Evolutionary conservation across 306 rosid genomes (phyloP).

Genomic region (Glycine latifolia): DNA sequence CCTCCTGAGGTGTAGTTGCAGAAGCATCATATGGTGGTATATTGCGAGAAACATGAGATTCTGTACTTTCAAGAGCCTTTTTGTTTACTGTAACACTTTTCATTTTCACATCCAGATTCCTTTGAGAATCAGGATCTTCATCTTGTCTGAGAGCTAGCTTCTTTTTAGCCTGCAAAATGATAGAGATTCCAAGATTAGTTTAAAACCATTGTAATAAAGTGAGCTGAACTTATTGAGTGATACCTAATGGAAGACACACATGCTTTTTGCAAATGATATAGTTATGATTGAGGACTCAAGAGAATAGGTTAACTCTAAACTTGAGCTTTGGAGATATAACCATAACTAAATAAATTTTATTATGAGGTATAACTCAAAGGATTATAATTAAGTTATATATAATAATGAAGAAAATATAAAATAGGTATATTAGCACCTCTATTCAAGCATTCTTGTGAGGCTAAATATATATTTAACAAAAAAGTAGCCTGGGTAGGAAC

Average conservation of each 20-base stretch:
- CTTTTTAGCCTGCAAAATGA: slow-evolving; percentile 63
- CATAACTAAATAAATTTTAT: not conserved
- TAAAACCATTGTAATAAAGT: slow-evolving; percentile 39
- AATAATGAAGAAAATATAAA: not conserved
- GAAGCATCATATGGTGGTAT: slow-evolving; percentile 74
- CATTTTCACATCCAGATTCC: slow-evolving; percentile 62
- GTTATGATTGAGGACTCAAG: too few relatives aligned
- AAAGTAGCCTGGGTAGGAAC: too few relatives aligned
- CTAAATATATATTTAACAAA: too few relatives aligned
- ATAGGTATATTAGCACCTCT: not conserved
- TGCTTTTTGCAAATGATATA: not conserved
- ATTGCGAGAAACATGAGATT: slow-evolving; percentile 60
- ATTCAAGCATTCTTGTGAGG: not conserved
- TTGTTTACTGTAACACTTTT: slow-evolving; percentile 62
- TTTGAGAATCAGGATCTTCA: slow-evolving; percentile 60
- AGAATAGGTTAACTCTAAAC: too few relatives aligned
- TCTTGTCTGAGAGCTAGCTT: slow-evolving; percentile 52
- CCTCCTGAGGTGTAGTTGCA: slow-evolving; percentile 79
- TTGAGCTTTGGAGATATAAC: not conserved
- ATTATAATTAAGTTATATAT: not conserved
- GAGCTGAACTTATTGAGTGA: slow-evolving; percentile 9
- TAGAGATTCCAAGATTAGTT: slow-evolving; percentile 25
- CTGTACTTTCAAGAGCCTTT: slow-evolving; percentile 63
- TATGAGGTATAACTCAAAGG: too few relatives aligned
- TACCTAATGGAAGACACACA: slow-evolving; percentile 7